Evolutionary conservation across 371 early-diverging fungal species (phyloP).

Genomic region (Chytridiales sp.): DNA sequence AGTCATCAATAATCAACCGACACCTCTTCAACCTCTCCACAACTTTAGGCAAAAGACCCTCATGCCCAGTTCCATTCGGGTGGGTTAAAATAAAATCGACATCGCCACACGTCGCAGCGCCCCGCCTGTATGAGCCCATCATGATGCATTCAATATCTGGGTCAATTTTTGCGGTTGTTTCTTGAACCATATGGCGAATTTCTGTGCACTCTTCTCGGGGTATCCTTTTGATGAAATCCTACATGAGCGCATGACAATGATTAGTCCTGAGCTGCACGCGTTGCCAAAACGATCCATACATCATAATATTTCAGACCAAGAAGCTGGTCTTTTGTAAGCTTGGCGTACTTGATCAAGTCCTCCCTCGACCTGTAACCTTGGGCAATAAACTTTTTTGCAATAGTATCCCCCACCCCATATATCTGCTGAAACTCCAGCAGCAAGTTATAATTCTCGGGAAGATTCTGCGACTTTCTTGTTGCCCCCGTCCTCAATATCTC

Average conservation of each 20-base stretch:
- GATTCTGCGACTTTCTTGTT: constrained; percentile 33
- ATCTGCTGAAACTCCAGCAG: constrained; percentile 32
- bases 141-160: constrained; percentile 22
- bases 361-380: constrained; percentile 42
- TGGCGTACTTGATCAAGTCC: constrained; percentile 30
- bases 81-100: constrained; percentile 40
- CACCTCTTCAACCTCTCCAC: constrained; percentile 15
- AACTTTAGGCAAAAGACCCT: constrained; percentile 18
- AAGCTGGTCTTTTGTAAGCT: constrained; percentile 34
- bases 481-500: constrained; percentile 37
- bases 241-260: too few species aligned
- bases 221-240: constrained; percentile 41
- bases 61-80: constrained; percentile 17
- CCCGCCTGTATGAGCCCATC: constrained; percentile 49
- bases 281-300: constrained; percentile 5
- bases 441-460: constrained; percentile 24
- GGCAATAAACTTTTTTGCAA: constrained; percentile 30
- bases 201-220: constrained; percentile 39
- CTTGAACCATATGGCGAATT: constrained; percentile 18
- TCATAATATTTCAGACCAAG: constrained; percentile 43
- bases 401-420: constrained; percentile 32
- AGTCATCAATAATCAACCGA: constrained; percentile 30
- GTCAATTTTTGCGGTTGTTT: constrained; percentile 20
- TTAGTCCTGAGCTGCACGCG: not conserved
- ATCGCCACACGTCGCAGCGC: constrained; percentile 41